These are phyloP conservation scores for Pseudogymnoascus destructans DNA, from an alignment of 2,329 filamentous ascomycete genomes.

Conservation along the genomic window DNA sequence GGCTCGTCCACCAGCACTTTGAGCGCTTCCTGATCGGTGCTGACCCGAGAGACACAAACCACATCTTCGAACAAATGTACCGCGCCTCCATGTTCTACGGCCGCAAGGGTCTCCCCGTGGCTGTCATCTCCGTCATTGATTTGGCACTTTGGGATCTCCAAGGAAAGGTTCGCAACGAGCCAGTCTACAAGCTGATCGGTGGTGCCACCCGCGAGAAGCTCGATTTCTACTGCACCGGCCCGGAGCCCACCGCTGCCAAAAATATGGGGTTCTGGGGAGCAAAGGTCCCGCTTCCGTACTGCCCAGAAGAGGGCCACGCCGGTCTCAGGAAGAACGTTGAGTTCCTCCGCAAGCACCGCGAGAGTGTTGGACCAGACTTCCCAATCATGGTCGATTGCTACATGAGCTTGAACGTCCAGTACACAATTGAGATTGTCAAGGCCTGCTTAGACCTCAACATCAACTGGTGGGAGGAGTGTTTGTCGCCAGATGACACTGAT, in stretches of 20 bases:
- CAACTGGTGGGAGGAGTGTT: constrained; percentile 95
- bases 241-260: constrained; percentile 67
- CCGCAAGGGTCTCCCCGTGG: constrained; percentile 77
- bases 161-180: constrained; percentile 82
- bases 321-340: constrained; percentile 82
- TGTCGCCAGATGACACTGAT: constrained; percentile 83
- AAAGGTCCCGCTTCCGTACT: constrained; percentile 83
- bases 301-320: constrained; percentile 70
- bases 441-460: constrained; percentile 73
- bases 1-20: constrained; percentile 88
- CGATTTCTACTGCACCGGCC: constrained; percentile 90
- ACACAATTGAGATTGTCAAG: constrained; percentile 84
- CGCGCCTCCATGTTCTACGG: constrained; percentile 93
- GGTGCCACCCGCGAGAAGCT: constrained; percentile 74
- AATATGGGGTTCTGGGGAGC: constrained; percentile 80
- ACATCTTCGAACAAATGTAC: constrained; percentile 95
- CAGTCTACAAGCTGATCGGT: constrained; percentile 88
- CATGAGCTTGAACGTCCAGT: constrained; percentile 86
- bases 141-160: constrained; percentile 85
- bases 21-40: constrained; percentile 80
- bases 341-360: constrained; percentile 73
- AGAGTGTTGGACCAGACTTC: constrained; percentile 76
- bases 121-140: constrained; percentile 89
- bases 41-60: constrained; percentile 81
- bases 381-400: constrained; percentile 94